phyloP scores from a whole-genome alignment of 176 grass and related monocot genomes.

The Metroxylon sagu region DNA sequence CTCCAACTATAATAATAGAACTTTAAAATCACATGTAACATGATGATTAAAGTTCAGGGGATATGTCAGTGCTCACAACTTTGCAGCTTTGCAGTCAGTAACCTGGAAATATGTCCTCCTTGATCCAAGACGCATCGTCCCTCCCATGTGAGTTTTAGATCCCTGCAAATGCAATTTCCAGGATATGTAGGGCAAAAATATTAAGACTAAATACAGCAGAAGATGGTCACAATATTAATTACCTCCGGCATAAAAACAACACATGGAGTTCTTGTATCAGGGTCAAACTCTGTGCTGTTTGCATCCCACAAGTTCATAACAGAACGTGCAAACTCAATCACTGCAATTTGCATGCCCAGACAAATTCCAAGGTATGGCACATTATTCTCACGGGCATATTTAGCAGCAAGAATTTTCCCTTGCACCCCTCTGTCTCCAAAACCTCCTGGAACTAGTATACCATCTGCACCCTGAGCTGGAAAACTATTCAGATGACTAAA shows the following conservation, averaged over 20 bases:
- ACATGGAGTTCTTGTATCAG: conserved; percentile 50
- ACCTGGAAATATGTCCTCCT: too few species aligned
- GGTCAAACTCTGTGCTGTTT: conserved; percentile 89
- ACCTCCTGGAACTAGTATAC: conserved; percentile 90
- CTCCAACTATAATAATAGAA: too few species aligned
- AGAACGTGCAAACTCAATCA: conserved; percentile 77
- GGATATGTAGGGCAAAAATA: neutral
- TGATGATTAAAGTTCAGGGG: too few species aligned
- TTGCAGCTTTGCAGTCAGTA: too few species aligned
- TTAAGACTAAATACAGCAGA: neutral
- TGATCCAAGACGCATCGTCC: too few species aligned
- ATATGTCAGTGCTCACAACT: too few species aligned
- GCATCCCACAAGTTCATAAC: conserved; percentile 69
- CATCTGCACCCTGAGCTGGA: conserved; percentile 56
- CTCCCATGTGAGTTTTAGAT: too few species aligned
- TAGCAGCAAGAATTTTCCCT: conserved; percentile 94
- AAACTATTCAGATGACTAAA: conserved; percentile 17
- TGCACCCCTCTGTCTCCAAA: conserved; percentile 89
- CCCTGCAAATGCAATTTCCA: too few species aligned
- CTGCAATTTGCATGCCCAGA: conserved; percentile 96
- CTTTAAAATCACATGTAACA: too few species aligned
- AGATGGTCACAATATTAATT: conserved; percentile 1
- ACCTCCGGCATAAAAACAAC: conserved; percentile 98
- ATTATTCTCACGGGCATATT: conserved; percentile 80
- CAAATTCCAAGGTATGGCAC: conserved; percentile 94